Evolutionary conservation across 495 filamentous ascomycete species (phyloP).

Genomic region (Aspergillus asperescens): DNA sequence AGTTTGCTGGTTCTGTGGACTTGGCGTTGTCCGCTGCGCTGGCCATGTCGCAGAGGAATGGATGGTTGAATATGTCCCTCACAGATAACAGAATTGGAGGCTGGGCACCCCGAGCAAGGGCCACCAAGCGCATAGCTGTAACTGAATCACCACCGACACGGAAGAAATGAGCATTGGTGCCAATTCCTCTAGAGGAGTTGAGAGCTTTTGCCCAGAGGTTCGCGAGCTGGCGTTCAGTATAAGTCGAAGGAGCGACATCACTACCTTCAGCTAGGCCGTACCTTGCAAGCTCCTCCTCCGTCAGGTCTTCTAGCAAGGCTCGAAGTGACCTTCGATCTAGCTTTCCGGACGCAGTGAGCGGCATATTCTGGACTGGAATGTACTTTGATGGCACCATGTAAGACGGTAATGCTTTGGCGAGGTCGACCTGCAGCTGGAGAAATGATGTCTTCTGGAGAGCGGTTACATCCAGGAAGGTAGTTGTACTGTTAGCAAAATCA

Average conservation of each 20-base stretch:
- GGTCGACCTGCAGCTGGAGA: background rate
- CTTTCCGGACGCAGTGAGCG: slow-evolving; percentile 40
- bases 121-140: slow-evolving; percentile 14
- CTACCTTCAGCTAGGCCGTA: background rate
- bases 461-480: background rate
- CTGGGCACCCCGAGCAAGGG: background rate
- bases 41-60: slow-evolving; percentile 31
- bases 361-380: slow-evolving; percentile 33
- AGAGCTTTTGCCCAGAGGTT: slow-evolving; percentile 36
- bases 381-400: slow-evolving; percentile 46
- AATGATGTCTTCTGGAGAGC: background rate
- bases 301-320: slow-evolving; percentile 12
- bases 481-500: background rate
- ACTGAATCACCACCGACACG: slow-evolving; percentile 19
- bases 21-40: background rate
- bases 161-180: slow-evolving; percentile 49
- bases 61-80: slow-evolving; percentile 33
- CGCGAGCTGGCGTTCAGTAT: background rate
- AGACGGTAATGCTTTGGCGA: slow-evolving; percentile 17
- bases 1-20: too few species aligned
- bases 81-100: slow-evolving; percentile 13
- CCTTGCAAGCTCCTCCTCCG: slow-evolving; percentile 11
- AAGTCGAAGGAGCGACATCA: background rate
- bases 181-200: slow-evolving; percentile 24
- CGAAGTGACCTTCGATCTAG: slow-evolving; percentile 29